Evolutionary conservation across 768 basidiomycete genomes (phyloP), one percentile per base, ranked within the genome.

Genomic region (Wakefieldia striispora): DNA sequence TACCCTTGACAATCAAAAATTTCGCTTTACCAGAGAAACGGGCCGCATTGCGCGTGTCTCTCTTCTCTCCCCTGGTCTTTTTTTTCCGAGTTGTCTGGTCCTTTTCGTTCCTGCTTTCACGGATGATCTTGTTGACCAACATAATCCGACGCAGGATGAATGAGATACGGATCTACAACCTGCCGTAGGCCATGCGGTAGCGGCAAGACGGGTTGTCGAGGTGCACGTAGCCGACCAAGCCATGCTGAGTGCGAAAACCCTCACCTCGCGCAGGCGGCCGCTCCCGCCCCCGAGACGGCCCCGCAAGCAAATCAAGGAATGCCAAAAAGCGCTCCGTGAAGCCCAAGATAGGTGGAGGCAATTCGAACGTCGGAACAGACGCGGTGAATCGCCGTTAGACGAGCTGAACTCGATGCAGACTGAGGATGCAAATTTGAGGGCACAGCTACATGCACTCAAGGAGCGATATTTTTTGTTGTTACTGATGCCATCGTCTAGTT

Each of bases 381-480:
- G 10, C 93, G 95, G 71, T 76, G 86, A 55, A 82, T 91, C 86
- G 27, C 64, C 98, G 47, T 75, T 99, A 37, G 93, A 97, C 61
- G 92, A 95, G 72, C 76, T 95, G 59, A 93, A 91, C 64, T 75
- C 78, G 44, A 77, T 86, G 70, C 89, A 92, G 71, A 84, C 79
- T 48, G 89, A 92, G 70, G 92, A 93, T 60, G 75, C 72, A 35
- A 80, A 66, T 34, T 63, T 93, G 51, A 77, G 86, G 38, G 80
- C 82, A 27, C 91, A 92, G 66, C 59, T 93, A 57, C 77, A 89
- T 44, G 76, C 76, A 20, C 65, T 75, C 54, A 85, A 81, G 46
- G 62, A 51, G 39, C 67, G 21, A 55, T 13, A 17, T 19, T 34
- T 17, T 4, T 19, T 26, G 34, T 16, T 2, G n/a, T 29, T 29